Evolutionary conservation across 2,329 filamentous ascomycete species (phyloP), one percentile per base, ranked within the genome.

Genomic region (Fusarium avenaceum): DNA sequence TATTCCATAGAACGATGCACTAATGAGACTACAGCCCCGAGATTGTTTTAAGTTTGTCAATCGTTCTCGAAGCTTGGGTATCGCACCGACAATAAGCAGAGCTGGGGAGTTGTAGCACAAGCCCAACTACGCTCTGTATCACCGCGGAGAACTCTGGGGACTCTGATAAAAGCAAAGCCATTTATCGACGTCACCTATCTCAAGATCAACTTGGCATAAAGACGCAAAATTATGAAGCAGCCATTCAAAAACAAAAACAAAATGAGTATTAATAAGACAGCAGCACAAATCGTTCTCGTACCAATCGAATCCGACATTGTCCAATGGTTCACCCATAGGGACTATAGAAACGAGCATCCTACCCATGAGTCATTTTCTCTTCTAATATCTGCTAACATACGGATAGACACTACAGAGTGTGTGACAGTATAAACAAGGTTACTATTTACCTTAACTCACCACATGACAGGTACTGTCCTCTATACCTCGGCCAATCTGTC

Each of bases 11-110:
- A 53, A 17, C 28, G 39, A 33, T 65, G 50, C 51, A 49, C 24
- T 24, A 19, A 53, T 52, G 28, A 49, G 45, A 51, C 49, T 72
- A 52, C 65, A 61, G 67, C 63, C 70, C 67, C 67, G 52, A 63
- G 40, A 46, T 47, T 45, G 24, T 48, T 50, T 32, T 50, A 55
- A 26, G 46, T 53, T 64, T 66, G 46, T n/a, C 22, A 46, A 44
- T 53, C 24, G 13, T 50, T 52, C 47, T 57, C 40, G 52, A 55
- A 50, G 38, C 42, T 55, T 49, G 47, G 22, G 20, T 40, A 51
- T 63, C 30, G 35, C 35, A 10, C 35, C 35, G 17, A 38, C 35
- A 38, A 38, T 7, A 26, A 58, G 33, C 39, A 67, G 17, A 46
- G 28, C 46, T 58, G 61, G 59, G 52, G 66, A 50, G 44, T 53